Base-by-base conservation (phyloP, 495 filamentous ascomycete genomes). In the Daldinia loculata region DNA sequence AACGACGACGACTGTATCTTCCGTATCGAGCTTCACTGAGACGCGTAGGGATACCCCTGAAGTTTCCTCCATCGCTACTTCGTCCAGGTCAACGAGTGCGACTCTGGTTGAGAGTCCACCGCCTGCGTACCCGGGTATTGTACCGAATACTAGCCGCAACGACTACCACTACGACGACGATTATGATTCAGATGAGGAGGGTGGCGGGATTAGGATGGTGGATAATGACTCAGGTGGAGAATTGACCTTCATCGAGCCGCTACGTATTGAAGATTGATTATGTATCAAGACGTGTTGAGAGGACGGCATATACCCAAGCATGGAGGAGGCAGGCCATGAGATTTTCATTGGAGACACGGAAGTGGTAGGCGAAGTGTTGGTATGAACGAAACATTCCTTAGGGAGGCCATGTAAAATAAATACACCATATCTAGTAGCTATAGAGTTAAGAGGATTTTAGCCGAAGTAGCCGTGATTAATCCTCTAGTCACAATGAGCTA, bases 151-250 rank as follows among this genome's bases (percentile, higher is more conserved):
- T 62, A 75, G 79, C 19, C 77, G 70, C 38, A 67, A 77, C 19
- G 66, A 78, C 6, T 78, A 81, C n/a, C 67, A 72, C 15, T 70
- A 76, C n/a, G 80, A 83, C 39, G 58, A 74, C 48, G 78, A 79
- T 53, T 79, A 80, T n/a, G 78, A 79, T 19, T 77, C 83, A n/a
- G 79, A 80, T 7, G 79, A 85, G 65, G 85, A 66, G 1, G 75
- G 75, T 77, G 34, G 76, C 79, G 76, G 81, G 12, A 84, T 84
- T 48, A 76, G 79, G 39, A 85, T 87, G 80, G 85, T 88, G 1
- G 80, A 87, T 63, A 86, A 89, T 34, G 76, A 81, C 75, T 65
- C 75, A 77, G 78, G 78, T 77, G 67, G 64, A 66, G 75, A 80
- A 61, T 56, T 79, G 41, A 72, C 77, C 0, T 72, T 76, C 26